Percentiles rank a stretch among this genome's conserved stretches.
These are phyloP conservation scores for Bertia moriformis DNA, from an alignment of 2,329 filamentous ascomycete genomes.

Conservation along the genomic window DNA sequence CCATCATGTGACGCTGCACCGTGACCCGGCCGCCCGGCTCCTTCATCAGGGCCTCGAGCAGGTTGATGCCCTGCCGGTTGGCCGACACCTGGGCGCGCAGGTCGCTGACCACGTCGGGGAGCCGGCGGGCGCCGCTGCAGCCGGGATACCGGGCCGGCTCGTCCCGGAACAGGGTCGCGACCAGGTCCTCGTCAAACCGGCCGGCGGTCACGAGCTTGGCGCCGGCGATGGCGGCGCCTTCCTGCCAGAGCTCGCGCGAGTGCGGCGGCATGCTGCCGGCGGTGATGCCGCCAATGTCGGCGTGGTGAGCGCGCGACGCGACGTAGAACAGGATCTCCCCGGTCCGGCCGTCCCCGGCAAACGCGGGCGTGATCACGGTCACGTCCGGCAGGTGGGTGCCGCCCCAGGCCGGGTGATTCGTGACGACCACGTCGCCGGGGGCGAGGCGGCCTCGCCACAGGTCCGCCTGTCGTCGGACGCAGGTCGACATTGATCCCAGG, in stretches of 20 bases:
- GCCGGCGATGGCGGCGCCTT: conserved; percentile 22
- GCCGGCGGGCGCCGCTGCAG: conserved; percentile 18
- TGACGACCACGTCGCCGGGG: conserved; percentile 21
- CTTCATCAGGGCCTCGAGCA: conserved; percentile 16
- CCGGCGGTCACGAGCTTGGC: conserved; percentile 20
- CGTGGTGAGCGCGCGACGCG: conserved; percentile 22
- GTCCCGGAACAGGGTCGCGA: conserved; percentile 12
- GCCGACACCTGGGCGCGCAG: conserved; percentile 26
- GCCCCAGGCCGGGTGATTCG: conserved; percentile 22
- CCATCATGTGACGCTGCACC: conserved; percentile 22
- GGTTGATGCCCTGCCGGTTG: conserved; percentile 21
- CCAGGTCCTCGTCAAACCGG: conserved; percentile 17
- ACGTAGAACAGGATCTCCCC: conserved; percentile 19
- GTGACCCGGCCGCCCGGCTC: conserved; percentile 15
- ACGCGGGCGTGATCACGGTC: conserved; percentile 21
- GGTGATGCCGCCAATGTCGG: conserved; percentile 21
- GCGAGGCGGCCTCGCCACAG: conserved; percentile 14
- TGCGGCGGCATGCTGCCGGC: conserved; percentile 25
- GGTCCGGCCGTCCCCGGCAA: conserved; percentile 7
- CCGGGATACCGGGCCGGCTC: conserved; percentile 18
- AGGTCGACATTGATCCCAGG: conserved; percentile 23
- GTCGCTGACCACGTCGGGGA: conserved; percentile 25
- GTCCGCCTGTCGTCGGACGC: conserved; percentile 20
- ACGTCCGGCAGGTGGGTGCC: conserved; percentile 24
- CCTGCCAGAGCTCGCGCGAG: conserved; percentile 23